phyloP scores from a whole-genome alignment of 2,329 filamentous ascomycete species.

The Cytospora piceicola region DNA sequence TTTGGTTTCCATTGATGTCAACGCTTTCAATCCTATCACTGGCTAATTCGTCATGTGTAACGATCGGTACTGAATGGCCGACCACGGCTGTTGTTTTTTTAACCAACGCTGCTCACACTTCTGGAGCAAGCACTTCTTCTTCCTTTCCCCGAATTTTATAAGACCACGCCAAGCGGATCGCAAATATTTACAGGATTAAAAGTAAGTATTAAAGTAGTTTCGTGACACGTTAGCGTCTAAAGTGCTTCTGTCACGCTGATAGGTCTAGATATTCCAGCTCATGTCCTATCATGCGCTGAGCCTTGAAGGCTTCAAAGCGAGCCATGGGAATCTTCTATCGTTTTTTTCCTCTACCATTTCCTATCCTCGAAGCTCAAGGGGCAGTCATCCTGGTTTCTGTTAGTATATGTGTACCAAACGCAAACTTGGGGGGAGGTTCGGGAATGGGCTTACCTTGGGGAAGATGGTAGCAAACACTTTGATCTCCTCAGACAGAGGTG shows the following conservation, averaged over 20 bases:
- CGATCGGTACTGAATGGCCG: not conserved
- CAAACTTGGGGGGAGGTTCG: not conserved
- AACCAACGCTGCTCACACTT: not conserved
- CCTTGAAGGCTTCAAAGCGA: not conserved
- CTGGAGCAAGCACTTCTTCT: not conserved
- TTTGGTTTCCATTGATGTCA: not conserved
- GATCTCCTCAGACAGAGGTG: conserved; percentile 85
- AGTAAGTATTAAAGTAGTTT: conserved; percentile 27
- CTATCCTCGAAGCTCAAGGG: conserved; percentile 71
- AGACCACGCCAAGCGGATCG: not conserved
- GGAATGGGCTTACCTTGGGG: conserved; percentile 73
- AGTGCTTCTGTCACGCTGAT: conserved; percentile 6
- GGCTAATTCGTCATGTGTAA: not conserved
- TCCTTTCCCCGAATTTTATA: not conserved
- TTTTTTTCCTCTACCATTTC: conserved; percentile 45
- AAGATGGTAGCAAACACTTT: conserved; percentile 99
- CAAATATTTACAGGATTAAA: conserved; percentile 27
- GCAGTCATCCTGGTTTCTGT: conserved; percentile 71
- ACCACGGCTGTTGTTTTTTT: not conserved
- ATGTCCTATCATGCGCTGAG: not conserved
- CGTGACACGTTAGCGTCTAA: conserved; percentile 20
- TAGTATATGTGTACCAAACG: conserved; percentile 15
- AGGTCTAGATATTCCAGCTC: conserved; percentile 18
- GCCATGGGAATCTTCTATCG: not conserved
- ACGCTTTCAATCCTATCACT: not conserved